phyloP scores from a whole-genome alignment of 441 rosid genomes.

The Mallotus japonicus region DNA sequence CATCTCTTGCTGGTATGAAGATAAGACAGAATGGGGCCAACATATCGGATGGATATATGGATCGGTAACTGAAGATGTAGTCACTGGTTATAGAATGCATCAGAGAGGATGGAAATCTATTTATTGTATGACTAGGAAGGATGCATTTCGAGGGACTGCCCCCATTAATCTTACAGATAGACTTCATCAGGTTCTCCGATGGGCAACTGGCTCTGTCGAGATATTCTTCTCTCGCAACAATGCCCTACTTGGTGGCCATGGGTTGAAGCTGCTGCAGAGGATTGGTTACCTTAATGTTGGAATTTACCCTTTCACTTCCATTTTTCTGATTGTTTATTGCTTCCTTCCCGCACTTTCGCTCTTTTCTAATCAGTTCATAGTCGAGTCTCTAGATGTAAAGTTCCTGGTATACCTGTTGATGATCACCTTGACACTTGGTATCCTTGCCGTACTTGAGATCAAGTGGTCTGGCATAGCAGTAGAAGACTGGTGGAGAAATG shows the following conservation, averaged over 20 bases:
- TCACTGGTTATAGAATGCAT: slow-evolving; percentile 74
- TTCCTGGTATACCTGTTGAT: slow-evolving; percentile 51
- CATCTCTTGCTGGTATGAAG: slow-evolving; percentile 83
- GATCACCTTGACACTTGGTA: slow-evolving; percentile 53
- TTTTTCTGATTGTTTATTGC: slow-evolving; percentile 71
- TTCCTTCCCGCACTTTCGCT: slow-evolving; percentile 62
- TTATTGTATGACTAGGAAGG: slow-evolving; percentile 64
- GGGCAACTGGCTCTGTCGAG: slow-evolving; percentile 86
- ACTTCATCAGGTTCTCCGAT: slow-evolving; percentile 73
- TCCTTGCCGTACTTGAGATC: slow-evolving; percentile 66
- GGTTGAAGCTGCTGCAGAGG: slow-evolving; percentile 68
- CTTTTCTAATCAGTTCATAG: slow-evolving; percentile 69
- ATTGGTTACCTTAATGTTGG: slow-evolving; percentile 67
- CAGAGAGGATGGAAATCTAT: slow-evolving; percentile 72
- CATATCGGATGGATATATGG: slow-evolving; percentile 75
- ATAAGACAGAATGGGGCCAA: slow-evolving; percentile 72
- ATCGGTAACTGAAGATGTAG: slow-evolving; percentile 77
- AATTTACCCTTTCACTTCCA: slow-evolving; percentile 73
- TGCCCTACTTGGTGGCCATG: slow-evolving; percentile 47
- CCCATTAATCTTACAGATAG: slow-evolving; percentile 70
- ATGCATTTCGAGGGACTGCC: slow-evolving; percentile 69
- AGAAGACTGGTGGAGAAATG: slow-evolving; percentile 77
- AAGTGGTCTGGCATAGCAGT: slow-evolving; percentile 69
- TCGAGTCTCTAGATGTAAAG: slow-evolving; percentile 44
- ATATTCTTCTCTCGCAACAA: slow-evolving; percentile 76